Percentiles rank a stretch among this genome's conserved stretches.
phyloP scores from a whole-genome alignment of 192 early-diverging fungal species.

The Mortierella claussenii region DNA sequence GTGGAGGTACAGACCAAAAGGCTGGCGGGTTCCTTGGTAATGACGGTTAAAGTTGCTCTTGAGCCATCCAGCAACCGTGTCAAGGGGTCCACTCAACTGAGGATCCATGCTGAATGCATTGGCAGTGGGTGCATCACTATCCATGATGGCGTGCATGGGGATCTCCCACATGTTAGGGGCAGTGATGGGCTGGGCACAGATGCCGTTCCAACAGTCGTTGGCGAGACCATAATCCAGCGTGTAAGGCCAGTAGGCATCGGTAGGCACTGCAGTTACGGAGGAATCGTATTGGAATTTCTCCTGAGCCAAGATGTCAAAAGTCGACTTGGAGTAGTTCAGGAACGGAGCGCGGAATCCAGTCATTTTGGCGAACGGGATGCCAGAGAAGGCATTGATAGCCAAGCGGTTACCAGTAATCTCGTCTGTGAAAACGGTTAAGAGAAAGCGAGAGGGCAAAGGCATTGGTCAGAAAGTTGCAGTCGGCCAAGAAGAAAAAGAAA shows the following conservation, averaged over 20 bases:
- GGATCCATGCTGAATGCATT: slow-evolving; percentile 57
- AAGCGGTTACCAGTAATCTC: slow-evolving; percentile 51
- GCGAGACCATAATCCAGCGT: slow-evolving; percentile 72
- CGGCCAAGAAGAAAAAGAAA: not conserved
- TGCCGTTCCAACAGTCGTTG: slow-evolving; percentile 67
- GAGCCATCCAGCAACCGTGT: slow-evolving; percentile 57
- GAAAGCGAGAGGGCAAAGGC: slow-evolving; percentile 22
- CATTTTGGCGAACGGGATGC: slow-evolving; percentile 67
- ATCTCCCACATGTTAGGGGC: slow-evolving; percentile 74
- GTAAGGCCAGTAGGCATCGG: slow-evolving; percentile 72
- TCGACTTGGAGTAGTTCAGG: slow-evolving; percentile 63
- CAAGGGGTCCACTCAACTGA: slow-evolving; percentile 56
- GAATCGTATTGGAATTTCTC: slow-evolving; percentile 66
- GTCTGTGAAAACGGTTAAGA: slow-evolving; percentile 18
- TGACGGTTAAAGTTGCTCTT: slow-evolving; percentile 67
- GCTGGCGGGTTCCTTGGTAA: slow-evolving; percentile 60
- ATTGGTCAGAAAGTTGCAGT: not conserved
- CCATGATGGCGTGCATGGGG: slow-evolving; percentile 68
- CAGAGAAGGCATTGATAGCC: slow-evolving; percentile 63
- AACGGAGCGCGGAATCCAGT: slow-evolving; percentile 74
- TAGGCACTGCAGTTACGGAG: slow-evolving; percentile 56
- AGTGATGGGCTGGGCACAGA: slow-evolving; percentile 55
- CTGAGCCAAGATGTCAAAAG: slow-evolving; percentile 55
- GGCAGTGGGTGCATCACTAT: slow-evolving; percentile 22
- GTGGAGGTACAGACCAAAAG: slow-evolving; percentile 61